A percentile compares a stretch with the other conserved stretches of the same genome.
Evolutionary conservation across 164 flowering plant genomes (phyloP).

Genomic region (Sedum album): DNA sequence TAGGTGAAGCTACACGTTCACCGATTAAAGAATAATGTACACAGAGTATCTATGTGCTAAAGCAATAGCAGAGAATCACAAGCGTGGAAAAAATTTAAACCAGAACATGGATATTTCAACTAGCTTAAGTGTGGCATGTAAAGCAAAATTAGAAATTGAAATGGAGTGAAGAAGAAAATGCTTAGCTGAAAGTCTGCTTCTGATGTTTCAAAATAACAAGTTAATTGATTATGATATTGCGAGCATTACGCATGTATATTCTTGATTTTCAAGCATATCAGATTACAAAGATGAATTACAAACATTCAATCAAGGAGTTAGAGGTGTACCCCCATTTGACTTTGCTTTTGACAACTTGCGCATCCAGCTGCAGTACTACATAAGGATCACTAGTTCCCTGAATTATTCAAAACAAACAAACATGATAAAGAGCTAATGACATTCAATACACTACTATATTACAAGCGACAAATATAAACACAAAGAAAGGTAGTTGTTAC

Average conservation of each 20-base stretch:
- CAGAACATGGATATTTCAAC: not conserved
- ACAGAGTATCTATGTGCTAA: not conserved
- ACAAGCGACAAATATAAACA: not conserved
- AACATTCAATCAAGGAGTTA: not conserved
- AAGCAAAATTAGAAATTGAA: not conserved
- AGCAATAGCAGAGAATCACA: not conserved
- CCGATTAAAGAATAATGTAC: not conserved
- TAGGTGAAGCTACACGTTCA: not conserved
- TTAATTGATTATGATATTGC: too few relatives aligned
- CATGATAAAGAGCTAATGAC: too few relatives aligned
- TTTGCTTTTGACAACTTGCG: slow-evolving; percentile 80
- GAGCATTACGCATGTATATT: too few relatives aligned
- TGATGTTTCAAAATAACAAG: too few relatives aligned
- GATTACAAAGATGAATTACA: too few relatives aligned
- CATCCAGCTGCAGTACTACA: slow-evolving; percentile 72
- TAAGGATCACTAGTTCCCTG: slow-evolving; percentile 99
- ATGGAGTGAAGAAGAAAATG: not conserved
- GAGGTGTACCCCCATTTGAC: slow-evolving; percentile 82
- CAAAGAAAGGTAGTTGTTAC: slow-evolving; percentile 23
- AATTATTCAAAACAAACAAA: not conserved
- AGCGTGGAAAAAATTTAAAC: not conserved
- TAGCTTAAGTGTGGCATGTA: not conserved
- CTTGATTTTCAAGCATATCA: too few relatives aligned
- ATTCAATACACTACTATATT: too few relatives aligned
- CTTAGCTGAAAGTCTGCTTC: too few relatives aligned